Conservation (phyloP, 139 green algal genomes). For the Tetraselmis chui region DNA sequence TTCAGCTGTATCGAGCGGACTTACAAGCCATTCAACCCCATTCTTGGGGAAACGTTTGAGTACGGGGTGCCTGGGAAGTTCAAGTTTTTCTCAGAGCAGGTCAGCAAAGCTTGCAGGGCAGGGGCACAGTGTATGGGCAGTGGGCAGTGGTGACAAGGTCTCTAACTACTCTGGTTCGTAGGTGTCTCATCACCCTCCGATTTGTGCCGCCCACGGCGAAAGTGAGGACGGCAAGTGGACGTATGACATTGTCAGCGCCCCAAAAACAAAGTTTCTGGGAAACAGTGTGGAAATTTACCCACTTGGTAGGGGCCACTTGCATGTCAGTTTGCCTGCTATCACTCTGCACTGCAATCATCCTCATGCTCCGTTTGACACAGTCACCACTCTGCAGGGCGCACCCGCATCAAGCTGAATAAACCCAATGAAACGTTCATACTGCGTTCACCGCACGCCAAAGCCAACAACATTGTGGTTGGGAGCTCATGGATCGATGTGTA, state of each 20-base stretch:
- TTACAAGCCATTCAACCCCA: slow-evolving; percentile 99
- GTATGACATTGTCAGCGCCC: slow-evolving; percentile 91
- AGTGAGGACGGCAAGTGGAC: slow-evolving; percentile 58
- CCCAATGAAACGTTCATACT: slow-evolving; percentile 77
- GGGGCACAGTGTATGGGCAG: slow-evolving; percentile 4
- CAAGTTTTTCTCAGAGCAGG: slow-evolving; percentile 88
- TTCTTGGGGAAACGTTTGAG: slow-evolving; percentile 97
- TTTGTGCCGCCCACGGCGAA: slow-evolving; percentile 83
- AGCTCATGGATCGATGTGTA: slow-evolving; percentile 88
- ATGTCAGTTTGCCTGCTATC: no score
- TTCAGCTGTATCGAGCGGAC: slow-evolving; percentile 82
- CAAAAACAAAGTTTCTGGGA: slow-evolving; percentile 94
- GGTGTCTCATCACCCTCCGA: slow-evolving; percentile 87
- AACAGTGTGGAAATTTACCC: slow-evolving; percentile 95
- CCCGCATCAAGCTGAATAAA: slow-evolving; percentile 70
- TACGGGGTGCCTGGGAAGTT: slow-evolving; percentile 51
- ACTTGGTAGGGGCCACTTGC: no score
- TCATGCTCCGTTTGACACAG: no score
- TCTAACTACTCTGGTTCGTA: slow-evolving; percentile 16
- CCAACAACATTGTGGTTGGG: slow-evolving; percentile 90
- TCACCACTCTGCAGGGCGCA: slow-evolving; percentile 56
- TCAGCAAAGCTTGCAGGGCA: slow-evolving; percentile 22
- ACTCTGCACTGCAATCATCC: no score
- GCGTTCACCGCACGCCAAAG: slow-evolving; percentile 76
- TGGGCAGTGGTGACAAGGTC: background rate